These are phyloP conservation scores for Combretum micranthum DNA, from an alignment of 345 rosid species.

Conservation along the genomic window DNA sequence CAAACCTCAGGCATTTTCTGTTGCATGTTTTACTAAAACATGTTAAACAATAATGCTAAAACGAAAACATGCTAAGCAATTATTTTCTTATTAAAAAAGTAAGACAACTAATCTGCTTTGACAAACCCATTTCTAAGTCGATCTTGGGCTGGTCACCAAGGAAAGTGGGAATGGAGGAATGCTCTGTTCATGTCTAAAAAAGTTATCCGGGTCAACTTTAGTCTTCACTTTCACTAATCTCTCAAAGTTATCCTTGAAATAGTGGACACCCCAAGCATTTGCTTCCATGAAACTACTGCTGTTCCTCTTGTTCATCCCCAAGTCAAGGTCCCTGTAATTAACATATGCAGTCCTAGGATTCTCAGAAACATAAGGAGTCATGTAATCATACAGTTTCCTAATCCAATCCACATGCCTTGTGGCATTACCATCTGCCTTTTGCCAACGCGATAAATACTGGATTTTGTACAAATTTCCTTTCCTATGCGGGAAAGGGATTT, in stretches of 20 bases:
- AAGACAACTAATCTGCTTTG: too few species aligned
- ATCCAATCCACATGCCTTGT: too few species aligned
- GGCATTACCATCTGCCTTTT: not conserved
- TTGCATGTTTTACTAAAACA: too few species aligned
- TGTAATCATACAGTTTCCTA: too few species aligned
- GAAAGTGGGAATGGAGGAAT: conserved; percentile 16
- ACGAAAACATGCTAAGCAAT: too few species aligned
- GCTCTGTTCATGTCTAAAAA: conserved; percentile 23
- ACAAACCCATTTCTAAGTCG: too few species aligned
- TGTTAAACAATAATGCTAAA: too few species aligned
- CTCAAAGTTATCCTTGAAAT: conserved; percentile 20
- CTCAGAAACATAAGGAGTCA: conserved; percentile 19
- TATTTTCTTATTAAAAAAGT: too few species aligned
- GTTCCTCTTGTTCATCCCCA: conserved; percentile 18
- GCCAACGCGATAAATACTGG: not conserved
- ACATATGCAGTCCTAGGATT: conserved; percentile 23
- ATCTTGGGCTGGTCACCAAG: too few species aligned
- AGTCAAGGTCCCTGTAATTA: conserved; percentile 24
- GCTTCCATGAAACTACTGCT: too few species aligned
- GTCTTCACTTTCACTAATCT: conserved; percentile 23
- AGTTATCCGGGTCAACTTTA: too few species aligned
- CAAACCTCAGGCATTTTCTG: too few species aligned
- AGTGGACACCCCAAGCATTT: conserved; percentile 23
- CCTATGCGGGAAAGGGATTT: conserved; percentile 25
- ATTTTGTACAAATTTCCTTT: conserved; percentile 18